phyloP scores from a whole-genome alignment of 192 early-diverging fungal species.

The Podila minutissima region DNA sequence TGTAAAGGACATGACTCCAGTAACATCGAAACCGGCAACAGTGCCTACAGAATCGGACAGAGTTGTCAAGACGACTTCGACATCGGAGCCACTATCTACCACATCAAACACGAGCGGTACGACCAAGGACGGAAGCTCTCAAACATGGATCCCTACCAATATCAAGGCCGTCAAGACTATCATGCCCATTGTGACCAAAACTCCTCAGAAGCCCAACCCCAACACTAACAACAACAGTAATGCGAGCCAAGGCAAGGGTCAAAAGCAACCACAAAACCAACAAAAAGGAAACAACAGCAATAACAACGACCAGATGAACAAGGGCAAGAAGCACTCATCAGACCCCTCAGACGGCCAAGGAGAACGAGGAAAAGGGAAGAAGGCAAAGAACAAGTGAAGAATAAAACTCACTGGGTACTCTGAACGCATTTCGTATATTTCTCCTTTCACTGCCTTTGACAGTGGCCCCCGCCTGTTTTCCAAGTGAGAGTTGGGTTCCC shows the following conservation, averaged over 20 bases:
- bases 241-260: not conserved
- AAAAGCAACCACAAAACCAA: conserved; percentile 1
- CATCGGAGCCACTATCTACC: not conserved
- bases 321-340: conserved; percentile 8
- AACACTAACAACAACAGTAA: not conserved
- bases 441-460: no score
- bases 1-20: not conserved
- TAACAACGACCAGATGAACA: conserved; percentile 2
- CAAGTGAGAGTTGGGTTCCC: no score
- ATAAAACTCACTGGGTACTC: not conserved
- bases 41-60: not conserved
- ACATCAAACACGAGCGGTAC: not conserved
- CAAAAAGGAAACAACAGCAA: not conserved
- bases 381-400: not conserved
- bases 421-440: not conserved
- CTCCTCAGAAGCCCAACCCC: conserved; percentile 4
- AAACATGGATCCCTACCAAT: conserved; percentile 20
- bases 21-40: conserved; percentile 1
- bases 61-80: not conserved
- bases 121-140: not conserved
- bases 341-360: not conserved
- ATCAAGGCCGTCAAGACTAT: conserved; percentile 34
- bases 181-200: conserved; percentile 40
- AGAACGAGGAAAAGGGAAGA: not conserved
- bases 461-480: no score